Conservation (phyloP, 225 moss, liverwort and hornwort species). For the Marchantia paleacea region DNA sequence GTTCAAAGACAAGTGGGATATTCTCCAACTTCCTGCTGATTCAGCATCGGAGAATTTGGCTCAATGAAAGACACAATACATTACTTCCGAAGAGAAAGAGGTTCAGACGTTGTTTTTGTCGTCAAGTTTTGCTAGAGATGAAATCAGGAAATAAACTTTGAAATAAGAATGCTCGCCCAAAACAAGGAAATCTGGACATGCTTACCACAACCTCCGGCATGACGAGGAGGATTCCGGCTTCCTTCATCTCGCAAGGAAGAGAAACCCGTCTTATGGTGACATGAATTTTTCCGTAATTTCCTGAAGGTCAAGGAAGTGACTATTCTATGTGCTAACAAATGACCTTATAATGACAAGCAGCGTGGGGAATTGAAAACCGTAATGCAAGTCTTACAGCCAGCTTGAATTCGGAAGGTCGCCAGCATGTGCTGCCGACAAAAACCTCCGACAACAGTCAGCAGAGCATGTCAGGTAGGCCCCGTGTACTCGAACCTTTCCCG, state of each 20-base stretch:
- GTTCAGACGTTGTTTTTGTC: too few species aligned
- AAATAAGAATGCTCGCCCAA: too few species aligned
- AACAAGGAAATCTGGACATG: not conserved
- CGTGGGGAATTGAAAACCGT: not conserved
- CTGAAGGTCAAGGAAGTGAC: not conserved
- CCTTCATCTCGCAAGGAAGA: too few species aligned
- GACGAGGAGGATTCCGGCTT: too few species aligned
- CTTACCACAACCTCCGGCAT: not conserved
- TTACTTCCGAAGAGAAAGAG: too few species aligned
- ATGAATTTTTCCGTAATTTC: not conserved
- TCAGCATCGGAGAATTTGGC: too few species aligned
- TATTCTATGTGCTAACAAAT: not conserved
- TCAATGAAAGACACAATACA: too few species aligned
- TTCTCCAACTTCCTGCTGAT: too few species aligned
- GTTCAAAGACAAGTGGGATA: too few species aligned
- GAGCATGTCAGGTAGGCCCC: constrained; percentile 1
- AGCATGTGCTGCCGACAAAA: constrained; percentile 11
- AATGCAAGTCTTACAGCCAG: not conserved
- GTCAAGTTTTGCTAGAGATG: too few species aligned
- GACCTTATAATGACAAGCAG: not conserved
- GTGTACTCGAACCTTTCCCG: not conserved
- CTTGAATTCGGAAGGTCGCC: not conserved
- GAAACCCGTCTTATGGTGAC: too few species aligned
- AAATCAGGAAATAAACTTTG: too few species aligned
- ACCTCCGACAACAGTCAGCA: constrained; percentile 4